phyloP scores from a whole-genome alignment of 345 rosid genomes.

The Sapria himalayana region DNA sequence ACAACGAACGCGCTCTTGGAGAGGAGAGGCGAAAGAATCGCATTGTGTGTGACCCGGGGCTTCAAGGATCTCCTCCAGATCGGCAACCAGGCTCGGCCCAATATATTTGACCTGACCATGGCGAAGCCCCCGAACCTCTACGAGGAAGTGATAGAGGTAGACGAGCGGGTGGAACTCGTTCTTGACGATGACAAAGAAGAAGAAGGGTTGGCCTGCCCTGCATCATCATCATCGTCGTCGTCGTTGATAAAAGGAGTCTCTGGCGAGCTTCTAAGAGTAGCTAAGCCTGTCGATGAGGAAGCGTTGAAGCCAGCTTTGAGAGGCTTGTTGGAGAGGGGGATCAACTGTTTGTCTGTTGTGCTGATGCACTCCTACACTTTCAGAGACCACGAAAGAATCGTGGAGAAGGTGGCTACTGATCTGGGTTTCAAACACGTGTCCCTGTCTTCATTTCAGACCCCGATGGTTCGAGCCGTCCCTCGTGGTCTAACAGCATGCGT shows the following conservation, averaged over 20 bases:
- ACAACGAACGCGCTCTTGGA: slow-evolving; percentile 90
- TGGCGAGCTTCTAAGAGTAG: slow-evolving; percentile 68
- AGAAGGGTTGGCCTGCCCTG: too few relatives aligned
- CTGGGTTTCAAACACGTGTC: slow-evolving; percentile 90
- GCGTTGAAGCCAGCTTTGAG: slow-evolving; percentile 36
- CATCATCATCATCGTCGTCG: too few relatives aligned
- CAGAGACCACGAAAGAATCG: slow-evolving; percentile 64
- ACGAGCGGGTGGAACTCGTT: slow-evolving; percentile 79
- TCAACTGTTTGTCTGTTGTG: slow-evolving; percentile 79
- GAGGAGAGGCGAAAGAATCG: slow-evolving; percentile 87
- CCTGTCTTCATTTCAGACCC: slow-evolving; percentile 74
- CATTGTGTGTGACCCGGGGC: slow-evolving; percentile 70
- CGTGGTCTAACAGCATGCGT: slow-evolving; percentile 90
- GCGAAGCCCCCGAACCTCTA: slow-evolving; percentile 66
- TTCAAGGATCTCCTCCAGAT: slow-evolving; percentile 83
- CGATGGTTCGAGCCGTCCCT: slow-evolving; percentile 96
- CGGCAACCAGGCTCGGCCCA: slow-evolving; percentile 87
- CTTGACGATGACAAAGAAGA: slow-evolving; percentile 17
- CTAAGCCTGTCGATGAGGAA: slow-evolving; percentile 42
- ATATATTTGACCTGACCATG: slow-evolving; percentile 69
- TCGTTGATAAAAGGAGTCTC: slow-evolving; percentile 46
- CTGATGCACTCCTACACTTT: slow-evolving; percentile 84
- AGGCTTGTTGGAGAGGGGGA: slow-evolving; percentile 50
- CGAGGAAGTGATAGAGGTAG: slow-evolving; percentile 70
- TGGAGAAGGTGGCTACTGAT: slow-evolving; percentile 52